phyloP scores from a whole-genome alignment of 2,329 filamentous ascomycete genomes.

The Rachicladosporium sp. region DNA sequence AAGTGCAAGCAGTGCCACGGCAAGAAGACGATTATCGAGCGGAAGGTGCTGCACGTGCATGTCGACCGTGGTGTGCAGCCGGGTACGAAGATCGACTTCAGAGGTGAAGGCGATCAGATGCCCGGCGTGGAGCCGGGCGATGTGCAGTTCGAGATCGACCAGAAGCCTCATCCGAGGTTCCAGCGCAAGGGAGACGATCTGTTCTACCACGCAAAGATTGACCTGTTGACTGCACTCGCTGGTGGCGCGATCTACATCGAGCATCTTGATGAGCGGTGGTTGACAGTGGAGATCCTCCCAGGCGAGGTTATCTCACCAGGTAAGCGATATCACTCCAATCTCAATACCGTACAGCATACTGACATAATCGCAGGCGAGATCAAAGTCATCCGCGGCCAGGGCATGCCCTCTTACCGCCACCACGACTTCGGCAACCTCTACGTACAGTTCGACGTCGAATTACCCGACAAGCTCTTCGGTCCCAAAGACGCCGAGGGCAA shows the following conservation, averaged over 20 bases:
- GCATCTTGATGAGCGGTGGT: conserved; percentile 94
- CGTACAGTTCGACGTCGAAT: conserved; percentile 95
- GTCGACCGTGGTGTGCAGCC: conserved; percentile 89
- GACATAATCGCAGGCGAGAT: conserved; percentile 51
- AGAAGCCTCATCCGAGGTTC: conserved; percentile 95
- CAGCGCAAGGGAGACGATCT: conserved; percentile 93
- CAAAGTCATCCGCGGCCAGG: conserved; percentile 90
- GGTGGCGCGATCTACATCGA: conserved; percentile 87
- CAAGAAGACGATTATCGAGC: conserved; percentile 96
- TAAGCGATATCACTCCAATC: conserved; percentile 37
- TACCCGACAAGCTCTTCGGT: conserved; percentile 50
- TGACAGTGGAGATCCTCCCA: conserved; percentile 82
- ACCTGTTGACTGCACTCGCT: conserved; percentile 85
- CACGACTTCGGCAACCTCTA: conserved; percentile 94
- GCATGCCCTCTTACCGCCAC: conserved; percentile 92
- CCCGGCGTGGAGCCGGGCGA: conserved; percentile 89
- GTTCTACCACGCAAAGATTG: conserved; percentile 89
- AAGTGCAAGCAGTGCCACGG: conserved; percentile 92
- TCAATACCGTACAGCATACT: conserved; percentile 4
- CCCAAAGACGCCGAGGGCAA: conserved; percentile 28
- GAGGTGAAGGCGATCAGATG: conserved; percentile 89
- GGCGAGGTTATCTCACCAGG: conserved; percentile 90
- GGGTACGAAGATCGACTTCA: conserved; percentile 94
- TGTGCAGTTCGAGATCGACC: conserved; percentile 96
- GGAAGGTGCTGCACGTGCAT: conserved; percentile 96